Base-by-base conservation (phyloP, 2,329 filamentous ascomycete genomes). In the Sclerotinia glacialis region DNA sequence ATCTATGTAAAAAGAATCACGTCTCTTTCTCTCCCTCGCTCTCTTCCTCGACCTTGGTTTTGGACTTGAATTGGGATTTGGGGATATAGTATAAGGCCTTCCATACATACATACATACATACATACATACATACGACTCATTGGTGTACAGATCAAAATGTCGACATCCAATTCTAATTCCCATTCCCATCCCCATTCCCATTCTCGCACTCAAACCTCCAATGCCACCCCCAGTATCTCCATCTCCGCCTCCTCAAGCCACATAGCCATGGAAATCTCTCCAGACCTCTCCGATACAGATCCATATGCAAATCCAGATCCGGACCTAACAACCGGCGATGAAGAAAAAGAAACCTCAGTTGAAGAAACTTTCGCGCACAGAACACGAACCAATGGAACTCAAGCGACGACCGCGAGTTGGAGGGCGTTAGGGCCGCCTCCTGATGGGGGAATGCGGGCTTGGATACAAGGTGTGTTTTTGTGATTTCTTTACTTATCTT, bases 391-490 rank as follows among this genome's bases (percentile, higher is more conserved):
- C 18, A 58, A 55, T 6, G 40, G 70, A 28, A 71, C 70, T n/a
- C 71, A 68, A 49, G 71, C 63, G 40, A 72, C 70, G 52, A 73
- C 71, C 53, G 69, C 67, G 49, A 75, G 71, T 69, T 72, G 71
- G 70, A 72, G 71, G 67, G 74, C 74, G 67, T 71, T 68, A 9
- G 74, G 71, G 18, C 75, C 74, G 31, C 73, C 73, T 34, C 74
- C 74, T 23, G 74, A 76, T 71, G 74, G 75, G 23, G 75, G 75
- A 0, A 66, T 46, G 50, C 50, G 42, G n/a, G 74, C 71, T 37
- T 76, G 74, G 75, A 67, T 66, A 11, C 73, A 75, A 69, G 73
- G 74, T 74, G n/a, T 21, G 61, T 64, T 18, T 47, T 42, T 50
- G 4, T 44, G 59, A 49, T 62, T 50, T 69, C 28, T n/a, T 37